Base-by-base conservation (phyloP, 2,329 filamentous ascomycete genomes). In the Fusarium circinatum region DNA sequence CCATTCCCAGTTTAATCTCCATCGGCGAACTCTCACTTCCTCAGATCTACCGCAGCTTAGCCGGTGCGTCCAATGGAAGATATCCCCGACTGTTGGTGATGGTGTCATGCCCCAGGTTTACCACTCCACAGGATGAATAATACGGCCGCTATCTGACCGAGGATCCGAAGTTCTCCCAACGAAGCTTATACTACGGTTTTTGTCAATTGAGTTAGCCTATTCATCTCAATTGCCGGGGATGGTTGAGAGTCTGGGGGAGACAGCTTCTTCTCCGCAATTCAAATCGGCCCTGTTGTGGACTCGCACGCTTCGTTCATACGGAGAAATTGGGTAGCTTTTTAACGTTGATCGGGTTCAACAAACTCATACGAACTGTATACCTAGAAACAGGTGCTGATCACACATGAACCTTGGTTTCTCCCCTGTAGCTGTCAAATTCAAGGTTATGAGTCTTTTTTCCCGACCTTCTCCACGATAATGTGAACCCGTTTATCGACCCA, bases 121-220 rank as follows among this genome's bases (percentile, higher is more conserved):
- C 66, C 67, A 67, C 38, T n/a, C 65, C 63, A 66, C 61, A 45
- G 65, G 12, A 49, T 63, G 47, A 49, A 57, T 63, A 77, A 70
- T 78, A 77, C 65, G 71, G 61, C 75, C 75, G 75, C 22, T 51
- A 63, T 76, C 66, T 60, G 63, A 70, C 75, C 75, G 75, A 76
- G 56, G 10, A 42, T 9, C 75, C 69, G 74, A 64, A 36, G 51
- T 72, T 77, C 63, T 75, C 18, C 67, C 74, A 54, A 24, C 12
- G 24, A 26, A 10, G 4, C 22, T 51, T 38, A 47, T 54, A 34
- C 28, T 13, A 8, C 18, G 14, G 0, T 34, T 11, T 18, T 17
- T 14, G 22, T 55, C 24, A 2, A 41, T 42, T 18, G 6, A 39
- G 51, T 39, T 55, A 42, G 51, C 15, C 32, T 26, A 18, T 36